Evolutionary conservation across 1,139 yeast species (phyloP), one percentile per base, ranked within the genome.

Genomic region (Blastobotrys capitulatus): DNA sequence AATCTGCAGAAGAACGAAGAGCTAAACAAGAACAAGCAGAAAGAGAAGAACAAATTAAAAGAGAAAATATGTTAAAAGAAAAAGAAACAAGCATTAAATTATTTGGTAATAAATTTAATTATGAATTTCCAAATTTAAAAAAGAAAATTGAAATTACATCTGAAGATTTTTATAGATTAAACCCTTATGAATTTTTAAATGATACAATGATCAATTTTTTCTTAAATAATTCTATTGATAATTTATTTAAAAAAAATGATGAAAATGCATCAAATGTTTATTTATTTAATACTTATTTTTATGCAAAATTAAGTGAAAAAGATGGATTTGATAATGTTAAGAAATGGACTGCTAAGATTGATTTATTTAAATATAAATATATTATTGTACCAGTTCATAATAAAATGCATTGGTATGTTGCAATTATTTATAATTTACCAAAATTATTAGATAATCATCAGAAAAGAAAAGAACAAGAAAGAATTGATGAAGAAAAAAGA

Each of bases 271-370:
- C 65, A 6, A 65, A 70, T n/a, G 76, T 83, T 1, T 79, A 82
- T 61, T 75, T 89, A 1, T 79, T 92, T 65, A 87, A 88, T 60
- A 85, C 97, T 0, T 94, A 87, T 63, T 90, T 94, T 65, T 92
- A 78, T 68, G 78, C 86, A 1, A 83, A 82, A 60, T 70, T 89
- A 41, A 72, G 53, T 53, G 71, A 52, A 42, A 57, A 53, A 32
- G 52, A 75, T 50, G 78, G 77, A 52, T 88, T 84, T 62, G 72
- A 70, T 1, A 85, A 83, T 57, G 83, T 90, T 27, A 79, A 78
- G 55, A 75, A 83, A 49, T 94, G 98, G 98, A 79, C 94, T 3
- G 72, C 77, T 45, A 85, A 83, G 57, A 69, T 86, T 25, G 83
- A 84, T 47, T 63, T 90, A 6, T 79, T 82, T 67, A 71, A 73